Evolutionary conservation across 306 rosid species (phyloP).

Genomic region (Vicia sativa): DNA sequence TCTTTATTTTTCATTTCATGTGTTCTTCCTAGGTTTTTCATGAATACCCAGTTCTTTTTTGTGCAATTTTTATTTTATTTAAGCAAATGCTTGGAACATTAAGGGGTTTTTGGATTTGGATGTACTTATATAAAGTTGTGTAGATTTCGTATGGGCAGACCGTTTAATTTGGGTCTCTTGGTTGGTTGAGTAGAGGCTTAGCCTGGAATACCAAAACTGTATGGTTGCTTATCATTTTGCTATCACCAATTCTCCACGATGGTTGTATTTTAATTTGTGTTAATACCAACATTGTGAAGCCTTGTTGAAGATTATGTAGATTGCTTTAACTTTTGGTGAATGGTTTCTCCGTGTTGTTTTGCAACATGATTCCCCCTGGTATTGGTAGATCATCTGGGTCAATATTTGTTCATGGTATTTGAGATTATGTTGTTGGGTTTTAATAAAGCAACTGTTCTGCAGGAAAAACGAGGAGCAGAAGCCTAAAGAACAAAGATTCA

Average conservation of each 20-base stretch:
- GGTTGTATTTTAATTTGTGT: background rate
- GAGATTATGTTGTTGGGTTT: constrained; percentile 11
- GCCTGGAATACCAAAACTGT: background rate
- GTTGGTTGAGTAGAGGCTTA: background rate
- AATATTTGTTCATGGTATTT: background rate
- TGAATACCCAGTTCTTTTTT: background rate
- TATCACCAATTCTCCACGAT: background rate
- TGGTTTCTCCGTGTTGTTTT: background rate
- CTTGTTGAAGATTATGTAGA: background rate
- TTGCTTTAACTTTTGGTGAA: background rate
- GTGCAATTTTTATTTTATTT: too few species aligned
- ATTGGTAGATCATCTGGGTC: background rate
- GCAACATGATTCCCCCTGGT: background rate
- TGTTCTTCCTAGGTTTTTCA: background rate
- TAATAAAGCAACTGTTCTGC: constrained; percentile 23
- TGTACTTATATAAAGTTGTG: background rate
- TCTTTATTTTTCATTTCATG: background rate
- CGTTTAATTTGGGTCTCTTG: background rate
- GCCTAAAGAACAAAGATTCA: constrained; percentile 84
- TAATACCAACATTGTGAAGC: background rate
- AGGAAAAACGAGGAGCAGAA: constrained; percentile 95
- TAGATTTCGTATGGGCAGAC: background rate
- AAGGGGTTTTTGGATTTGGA: too few species aligned
- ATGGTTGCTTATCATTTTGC: background rate
- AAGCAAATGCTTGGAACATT: too few species aligned